phyloP scores from a whole-genome alignment of 2,329 filamentous ascomycete genomes.

The Cordyceps javanica region DNA sequence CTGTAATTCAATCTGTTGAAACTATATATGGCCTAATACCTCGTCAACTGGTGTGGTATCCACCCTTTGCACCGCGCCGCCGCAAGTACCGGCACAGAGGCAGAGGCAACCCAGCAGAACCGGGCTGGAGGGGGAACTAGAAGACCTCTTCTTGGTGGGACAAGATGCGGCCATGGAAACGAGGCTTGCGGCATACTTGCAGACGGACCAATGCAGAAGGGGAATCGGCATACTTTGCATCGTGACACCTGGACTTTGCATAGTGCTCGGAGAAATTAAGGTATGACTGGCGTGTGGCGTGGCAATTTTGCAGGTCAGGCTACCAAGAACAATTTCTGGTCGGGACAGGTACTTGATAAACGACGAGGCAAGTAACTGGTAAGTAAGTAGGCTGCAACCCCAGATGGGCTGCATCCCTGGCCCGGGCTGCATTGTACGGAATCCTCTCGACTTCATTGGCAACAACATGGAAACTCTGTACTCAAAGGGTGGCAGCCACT shows the following conservation, averaged over 20 bases:
- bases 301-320: not conserved
- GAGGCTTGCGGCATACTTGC: conserved; percentile 1
- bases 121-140: not conserved
- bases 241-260: not conserved
- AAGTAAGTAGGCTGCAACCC: not conserved
- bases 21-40: too few species aligned
- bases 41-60: too few species aligned
- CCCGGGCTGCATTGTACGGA: too few species aligned
- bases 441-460: not conserved
- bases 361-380: not conserved
- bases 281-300: not conserved
- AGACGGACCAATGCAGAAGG: not conserved
- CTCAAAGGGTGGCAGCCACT: not conserved
- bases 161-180: not conserved
- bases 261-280: not conserved
- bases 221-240: not conserved
- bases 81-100: not conserved
- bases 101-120: not conserved
- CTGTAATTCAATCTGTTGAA: not conserved
- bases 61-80: too few species aligned
- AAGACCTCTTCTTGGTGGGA: not conserved
- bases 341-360: not conserved
- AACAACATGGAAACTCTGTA: not conserved
- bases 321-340: not conserved
- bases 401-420: too few species aligned